Base-by-base conservation (phyloP, 2,329 filamentous ascomycete genomes). In the Paecilomyces niveus region DNA sequence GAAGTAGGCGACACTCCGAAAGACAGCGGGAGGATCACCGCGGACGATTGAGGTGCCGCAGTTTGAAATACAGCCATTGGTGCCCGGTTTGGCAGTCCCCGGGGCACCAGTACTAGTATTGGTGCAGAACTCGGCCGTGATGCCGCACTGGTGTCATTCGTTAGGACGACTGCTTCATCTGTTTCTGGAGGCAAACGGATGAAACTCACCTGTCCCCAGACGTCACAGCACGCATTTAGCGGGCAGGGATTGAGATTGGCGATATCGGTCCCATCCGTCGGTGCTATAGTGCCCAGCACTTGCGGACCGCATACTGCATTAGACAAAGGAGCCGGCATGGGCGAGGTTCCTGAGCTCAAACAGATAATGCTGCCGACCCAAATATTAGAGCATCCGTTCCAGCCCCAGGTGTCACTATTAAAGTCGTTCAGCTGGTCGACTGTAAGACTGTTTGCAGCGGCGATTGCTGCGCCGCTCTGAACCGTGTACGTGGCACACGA, bases 261-360 rank as follows among this genome's bases (percentile, higher is more conserved):
- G 6, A 55, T 22, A 21, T 13, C 53, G 5, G 39, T 49, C 21
- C 54, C 45, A n/a, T 56, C 15, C 7, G 18, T n/a, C 2, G 53
- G 57, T 21, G 59, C 0, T 31, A 29, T 54, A 0, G 75, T 77
- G 0, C 73, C 72, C 2, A 69, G 68, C 4, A 73, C 68, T 35
- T 71, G 66, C 0, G 78, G 79, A 0, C 79, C 78, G 61, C 79
- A 79, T 0, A 72, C 60, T 1, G 73, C 72, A 54, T 73, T 73
- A 3, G 62, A 21, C 1, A 74, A 56, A 1, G 62, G 54, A 0
- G 71, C 63, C 2, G 76, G 76, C 59, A 77, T 66, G 1, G 74
- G 74, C 3, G 74, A 67, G 3, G 39, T 59, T 4, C 75, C 75
- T 0, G 59, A 58, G 57, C 71, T 74, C 0, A 78, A 58, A 56